Percentiles rank a stretch among this genome's conserved stretches.
Evolutionary conservation across 768 basidiomycete genomes (phyloP).

Genomic region (Crepidotus variabilis): DNA sequence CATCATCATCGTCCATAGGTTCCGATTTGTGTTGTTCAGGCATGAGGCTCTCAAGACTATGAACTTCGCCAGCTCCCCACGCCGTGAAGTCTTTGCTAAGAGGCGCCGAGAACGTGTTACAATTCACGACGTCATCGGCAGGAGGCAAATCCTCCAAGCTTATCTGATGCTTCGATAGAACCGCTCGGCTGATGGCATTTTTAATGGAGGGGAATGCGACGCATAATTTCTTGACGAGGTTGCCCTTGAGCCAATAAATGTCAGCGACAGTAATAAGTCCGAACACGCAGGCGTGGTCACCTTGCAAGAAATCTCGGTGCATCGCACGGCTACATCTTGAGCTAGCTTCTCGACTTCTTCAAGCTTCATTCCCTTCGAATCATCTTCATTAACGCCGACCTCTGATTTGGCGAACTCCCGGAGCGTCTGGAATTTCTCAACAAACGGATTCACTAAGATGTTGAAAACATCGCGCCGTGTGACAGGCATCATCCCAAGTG

Average conservation of each 20-base stretch:
- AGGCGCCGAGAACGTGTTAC: conserved; percentile 40
- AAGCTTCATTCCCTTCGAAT: conserved; percentile 36
- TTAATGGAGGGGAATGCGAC: conserved; percentile 43
- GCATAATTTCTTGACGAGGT: conserved; percentile 56
- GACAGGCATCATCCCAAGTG: conserved; percentile 51
- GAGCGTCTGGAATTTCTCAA: conserved; percentile 51
- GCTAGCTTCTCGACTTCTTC: conserved; percentile 44
- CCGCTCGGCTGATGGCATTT: conserved; percentile 37
- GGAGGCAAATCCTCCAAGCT: conserved; percentile 53
- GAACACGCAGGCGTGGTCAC: conserved; percentile 17
- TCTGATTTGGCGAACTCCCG: conserved; percentile 45
- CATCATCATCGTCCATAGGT: conserved; percentile 9
- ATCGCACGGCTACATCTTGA: conserved; percentile 55
- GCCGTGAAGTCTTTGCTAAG: conserved; percentile 52
- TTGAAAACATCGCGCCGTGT: conserved; percentile 56
- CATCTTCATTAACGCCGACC: conserved; percentile 27
- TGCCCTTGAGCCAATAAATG: conserved; percentile 40
- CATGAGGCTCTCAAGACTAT: conserved; percentile 20
- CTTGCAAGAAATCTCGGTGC: conserved; percentile 62
- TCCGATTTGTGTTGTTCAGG: conserved; percentile 9
- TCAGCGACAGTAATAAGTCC: neutral
- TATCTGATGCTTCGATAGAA: conserved; percentile 48
- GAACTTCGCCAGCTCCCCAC: conserved; percentile 24
- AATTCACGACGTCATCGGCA: conserved; percentile 44
- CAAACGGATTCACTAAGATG: conserved; percentile 66